These are phyloP conservation scores for Turritis glabra DNA, from an alignment of 345 rosid species.

Conservation along the genomic window DNA sequence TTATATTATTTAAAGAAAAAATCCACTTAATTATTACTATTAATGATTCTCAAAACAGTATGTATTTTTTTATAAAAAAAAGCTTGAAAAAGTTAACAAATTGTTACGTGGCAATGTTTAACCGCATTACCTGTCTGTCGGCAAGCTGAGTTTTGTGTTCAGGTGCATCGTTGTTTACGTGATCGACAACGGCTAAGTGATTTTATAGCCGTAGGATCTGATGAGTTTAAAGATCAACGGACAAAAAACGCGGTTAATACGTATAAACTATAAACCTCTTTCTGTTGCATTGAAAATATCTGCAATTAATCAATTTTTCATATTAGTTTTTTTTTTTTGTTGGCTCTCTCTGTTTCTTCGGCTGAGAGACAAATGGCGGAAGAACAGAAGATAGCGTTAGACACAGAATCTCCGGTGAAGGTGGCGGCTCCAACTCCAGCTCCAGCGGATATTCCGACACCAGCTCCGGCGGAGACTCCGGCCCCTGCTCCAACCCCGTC, in stretches of 20 bases:
- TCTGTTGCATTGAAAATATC: neutral
- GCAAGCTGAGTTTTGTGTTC: slow-evolving; percentile 24
- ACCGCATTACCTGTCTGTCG: slow-evolving; percentile 49
- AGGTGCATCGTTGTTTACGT: neutral
- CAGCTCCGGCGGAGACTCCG: neutral
- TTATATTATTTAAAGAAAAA: neutral
- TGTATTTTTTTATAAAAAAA: neutral
- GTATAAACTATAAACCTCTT: neutral
- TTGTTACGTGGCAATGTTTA: slow-evolving; percentile 34
- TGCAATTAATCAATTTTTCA: neutral
- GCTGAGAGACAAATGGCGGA: slow-evolving; percentile 24
- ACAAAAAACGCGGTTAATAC: slow-evolving; percentile 15
- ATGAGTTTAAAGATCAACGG: slow-evolving; percentile 33
- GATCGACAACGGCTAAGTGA: slow-evolving; percentile 10
- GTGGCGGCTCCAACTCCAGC: neutral
- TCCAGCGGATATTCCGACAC: slow-evolving; percentile 23
- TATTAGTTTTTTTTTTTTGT: no score
- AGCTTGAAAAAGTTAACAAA: neutral
- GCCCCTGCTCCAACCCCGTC: slow-evolving; percentile 29
- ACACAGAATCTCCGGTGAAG: slow-evolving; percentile 45
- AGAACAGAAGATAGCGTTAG: slow-evolving; percentile 16
- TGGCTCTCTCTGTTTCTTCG: neutral
- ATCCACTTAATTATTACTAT: neutral
- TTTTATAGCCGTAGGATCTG: neutral
- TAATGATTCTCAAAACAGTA: slow-evolving; percentile 13